Base-by-base conservation (phyloP, 2,329 filamentous ascomycete species). In the Fusarium mangiferae region DNA sequence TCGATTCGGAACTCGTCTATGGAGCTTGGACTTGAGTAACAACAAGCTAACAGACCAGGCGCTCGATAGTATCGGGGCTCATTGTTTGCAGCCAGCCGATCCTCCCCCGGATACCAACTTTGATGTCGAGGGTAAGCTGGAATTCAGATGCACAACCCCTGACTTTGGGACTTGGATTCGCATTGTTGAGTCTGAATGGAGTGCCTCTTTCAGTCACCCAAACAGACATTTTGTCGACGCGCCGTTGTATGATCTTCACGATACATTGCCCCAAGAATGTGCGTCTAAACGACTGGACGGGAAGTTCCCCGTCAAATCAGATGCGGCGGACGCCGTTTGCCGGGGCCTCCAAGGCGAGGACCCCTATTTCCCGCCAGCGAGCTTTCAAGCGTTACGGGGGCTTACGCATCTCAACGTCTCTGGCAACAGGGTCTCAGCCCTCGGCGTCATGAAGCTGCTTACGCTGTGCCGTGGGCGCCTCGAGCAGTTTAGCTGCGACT, bases 321-420 rank as follows among this genome's bases (percentile, higher is more conserved):
- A 84, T 66, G 76, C 76, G 51, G 78, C 70, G 10, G 77, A 83
- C 39, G 72, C 62, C 12, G 76, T 77, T 9, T 68, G 62, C 46
- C 65, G 70, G 26, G 69, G 76, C 12, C 69, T 82, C 10, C 75
- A 75, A 22, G 77, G 76, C 18, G 72, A 78, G 42, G 73, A 81
- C 48, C 68, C 56, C 39, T 57, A 69, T 44, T 62, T 73, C 30
- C 56, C 66, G 6, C 58, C 66, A 35, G 73, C 77, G 11, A 71
- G 65, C 30, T 79, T 77, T 28, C 73, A 74, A 52, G 46, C 24
- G 68, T 76, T 20, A 22, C 63, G 30, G 7, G 81, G 81, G 6
- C 75, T 91, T 51, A 90, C 89, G 1, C 89, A 91, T 71, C 78
- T 92, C 22, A 84, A 86, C 55, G 69, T 92, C 17, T 88, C 87